A percentile compares a stretch with the other conserved stretches of the same genome.
These are phyloP conservation scores for Backusella westeae DNA, from an alignment of 192 early-diverging fungal genomes.

Conservation along the genomic window DNA sequence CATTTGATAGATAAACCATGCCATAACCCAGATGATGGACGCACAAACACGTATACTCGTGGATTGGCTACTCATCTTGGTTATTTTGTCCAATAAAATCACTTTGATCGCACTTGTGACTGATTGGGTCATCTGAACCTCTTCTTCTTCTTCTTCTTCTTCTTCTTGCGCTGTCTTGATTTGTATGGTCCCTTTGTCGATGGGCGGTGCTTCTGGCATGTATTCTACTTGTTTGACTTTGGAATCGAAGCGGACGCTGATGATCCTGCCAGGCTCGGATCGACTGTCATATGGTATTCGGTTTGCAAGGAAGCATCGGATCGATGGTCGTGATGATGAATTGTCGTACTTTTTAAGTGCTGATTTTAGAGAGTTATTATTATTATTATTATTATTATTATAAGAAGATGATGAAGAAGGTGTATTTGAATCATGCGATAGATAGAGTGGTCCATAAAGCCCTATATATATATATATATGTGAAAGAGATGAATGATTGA, in stretches of 20 bases:
- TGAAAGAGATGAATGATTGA: background rate
- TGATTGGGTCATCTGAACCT: background rate
- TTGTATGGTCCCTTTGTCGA: background rate
- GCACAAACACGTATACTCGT: background rate
- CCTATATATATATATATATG: background rate
- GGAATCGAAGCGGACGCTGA: conserved; percentile 13
- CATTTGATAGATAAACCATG: conserved; percentile 6
- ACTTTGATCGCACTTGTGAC: background rate
- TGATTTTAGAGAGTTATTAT: background rate
- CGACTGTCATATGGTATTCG: background rate
- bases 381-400: background rate
- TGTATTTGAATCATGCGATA: background rate
- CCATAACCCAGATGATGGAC: background rate
- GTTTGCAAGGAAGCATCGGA: background rate
- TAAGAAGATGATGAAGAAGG: background rate
- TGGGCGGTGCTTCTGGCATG: conserved; percentile 17
- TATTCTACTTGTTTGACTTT: conserved; percentile 10
- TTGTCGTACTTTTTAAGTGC: background rate
- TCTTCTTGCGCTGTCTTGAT: background rate
- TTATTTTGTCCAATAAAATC: background rate
- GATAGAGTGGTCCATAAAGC: conserved; percentile 26
- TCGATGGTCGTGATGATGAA: background rate
- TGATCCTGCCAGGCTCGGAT: background rate
- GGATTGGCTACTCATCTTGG: background rate
- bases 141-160: background rate